Conservation (phyloP, 176 grass and related monocot genomes). For the Guadua angustifolia region DNA sequence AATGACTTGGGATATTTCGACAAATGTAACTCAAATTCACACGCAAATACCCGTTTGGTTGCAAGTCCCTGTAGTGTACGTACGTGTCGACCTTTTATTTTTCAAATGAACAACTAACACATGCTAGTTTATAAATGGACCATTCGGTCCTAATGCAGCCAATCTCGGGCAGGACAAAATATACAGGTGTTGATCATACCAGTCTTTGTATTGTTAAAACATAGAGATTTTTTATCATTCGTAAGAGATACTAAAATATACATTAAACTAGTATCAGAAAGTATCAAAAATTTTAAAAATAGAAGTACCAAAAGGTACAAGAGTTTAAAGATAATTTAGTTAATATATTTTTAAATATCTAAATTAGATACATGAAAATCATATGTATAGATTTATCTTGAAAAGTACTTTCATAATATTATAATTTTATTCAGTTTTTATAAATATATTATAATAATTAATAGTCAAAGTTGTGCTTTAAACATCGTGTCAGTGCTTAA, state of each 20-base stretch:
- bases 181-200: neutral
- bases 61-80: slow-evolving; percentile 44
- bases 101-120: slow-evolving; percentile 30
- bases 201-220: neutral
- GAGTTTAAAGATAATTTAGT: too few species aligned
- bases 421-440: too few species aligned
- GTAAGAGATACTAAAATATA: too few species aligned
- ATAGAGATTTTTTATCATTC: neutral
- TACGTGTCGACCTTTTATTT: slow-evolving; percentile 33
- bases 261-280: too few species aligned
- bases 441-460: too few species aligned
- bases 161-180: slow-evolving; percentile 36
- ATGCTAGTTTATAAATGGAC: slow-evolving; percentile 37
- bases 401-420: too few species aligned
- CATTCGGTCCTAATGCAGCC: slow-evolving; percentile 37
- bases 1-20: neutral
- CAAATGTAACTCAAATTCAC: neutral
- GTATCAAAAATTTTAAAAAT: too few species aligned
- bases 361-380: too few species aligned
- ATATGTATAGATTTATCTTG: neutral
- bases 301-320: too few species aligned
- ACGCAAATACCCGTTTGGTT: slow-evolving; percentile 35
- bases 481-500: too few species aligned
- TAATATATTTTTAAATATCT: too few species aligned
- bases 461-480: too few species aligned